phyloP scores from a whole-genome alignment of 192 early-diverging fungal genomes.

The Thamnidium elegans region DNA sequence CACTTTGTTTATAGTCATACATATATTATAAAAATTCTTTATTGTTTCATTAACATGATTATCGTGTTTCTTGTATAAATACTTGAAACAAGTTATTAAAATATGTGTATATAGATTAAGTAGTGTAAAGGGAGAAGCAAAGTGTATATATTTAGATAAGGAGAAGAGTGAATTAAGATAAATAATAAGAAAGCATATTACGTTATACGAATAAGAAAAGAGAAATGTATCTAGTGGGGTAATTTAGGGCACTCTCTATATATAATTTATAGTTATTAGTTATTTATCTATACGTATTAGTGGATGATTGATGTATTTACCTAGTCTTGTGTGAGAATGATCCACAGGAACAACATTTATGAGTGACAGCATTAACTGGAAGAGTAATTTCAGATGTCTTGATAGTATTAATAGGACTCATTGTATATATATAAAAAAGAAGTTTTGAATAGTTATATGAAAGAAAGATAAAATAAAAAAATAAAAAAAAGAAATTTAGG shows the following conservation, averaged over 20 bases:
- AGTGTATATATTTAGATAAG: background rate
- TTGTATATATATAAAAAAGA: background rate
- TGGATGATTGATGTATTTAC: background rate
- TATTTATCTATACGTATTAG: background rate
- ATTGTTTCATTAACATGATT: too few species aligned
- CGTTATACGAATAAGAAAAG: background rate
- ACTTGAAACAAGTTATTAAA: background rate
- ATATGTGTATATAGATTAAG: background rate
- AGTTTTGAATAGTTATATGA: background rate
- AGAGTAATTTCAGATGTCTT: background rate
- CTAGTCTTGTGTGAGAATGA: constrained; percentile 8
- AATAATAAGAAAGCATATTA: too few species aligned
- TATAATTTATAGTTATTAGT: too few species aligned
- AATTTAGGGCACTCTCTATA: constrained; percentile 7
- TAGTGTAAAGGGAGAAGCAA: background rate
- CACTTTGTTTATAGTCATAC: constrained; percentile 11
- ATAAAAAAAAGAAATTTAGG: background rate
- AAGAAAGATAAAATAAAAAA: background rate
- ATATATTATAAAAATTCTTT: background rate
- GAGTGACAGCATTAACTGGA: background rate
- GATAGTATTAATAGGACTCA: background rate
- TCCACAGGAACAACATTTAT: constrained; percentile 7
- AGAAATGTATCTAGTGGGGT: background rate
- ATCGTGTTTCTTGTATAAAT: too few species aligned
- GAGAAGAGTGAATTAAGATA: too few species aligned